Evolutionary conservation across 257 asterid genomes (phyloP).

Genomic region (Orobanche coerulescens): DNA sequence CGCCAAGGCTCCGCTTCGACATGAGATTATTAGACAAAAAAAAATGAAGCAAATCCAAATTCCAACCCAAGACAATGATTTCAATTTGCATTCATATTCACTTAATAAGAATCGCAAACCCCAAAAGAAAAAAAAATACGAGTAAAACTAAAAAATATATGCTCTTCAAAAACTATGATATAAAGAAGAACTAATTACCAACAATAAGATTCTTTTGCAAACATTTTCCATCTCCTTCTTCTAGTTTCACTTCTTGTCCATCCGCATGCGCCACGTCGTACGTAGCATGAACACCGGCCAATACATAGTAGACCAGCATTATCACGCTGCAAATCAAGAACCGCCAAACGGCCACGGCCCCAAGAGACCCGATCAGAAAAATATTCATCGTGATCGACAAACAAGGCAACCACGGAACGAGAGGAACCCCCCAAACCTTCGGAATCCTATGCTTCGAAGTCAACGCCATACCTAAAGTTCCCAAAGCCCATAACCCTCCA

Average conservation of each 20-base stretch:
- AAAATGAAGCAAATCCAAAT: no score
- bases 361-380: conserved; percentile 84
- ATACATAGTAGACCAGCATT: conserved; percentile 69
- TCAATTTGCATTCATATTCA: no score
- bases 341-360: conserved; percentile 55
- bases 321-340: conserved; percentile 64
- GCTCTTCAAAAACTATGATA: no score
- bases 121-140: no score
- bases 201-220: conserved; percentile 15
- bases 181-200: not conserved
- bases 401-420: conserved; percentile 88
- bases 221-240: conserved; percentile 27
- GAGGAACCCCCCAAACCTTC: conserved; percentile 92
- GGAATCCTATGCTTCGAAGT: conserved; percentile 59
- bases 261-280: conserved; percentile 65
- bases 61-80: no score
- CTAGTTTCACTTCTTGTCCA: conserved; percentile 19
- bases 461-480: conserved; percentile 64
- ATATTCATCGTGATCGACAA: conserved; percentile 63
- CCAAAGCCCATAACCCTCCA: conserved; percentile 51
- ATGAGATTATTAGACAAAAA: no score
- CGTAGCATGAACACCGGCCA: conserved; percentile 87
- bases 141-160: not conserved
- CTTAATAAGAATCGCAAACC: not conserved
- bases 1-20: no score